A percentile compares a stretch with the other conserved stretches of the same genome.
Evolutionary conservation across 352 stramenopile species (phyloP).

Genomic region (Phytophthora hibernalis): DNA sequence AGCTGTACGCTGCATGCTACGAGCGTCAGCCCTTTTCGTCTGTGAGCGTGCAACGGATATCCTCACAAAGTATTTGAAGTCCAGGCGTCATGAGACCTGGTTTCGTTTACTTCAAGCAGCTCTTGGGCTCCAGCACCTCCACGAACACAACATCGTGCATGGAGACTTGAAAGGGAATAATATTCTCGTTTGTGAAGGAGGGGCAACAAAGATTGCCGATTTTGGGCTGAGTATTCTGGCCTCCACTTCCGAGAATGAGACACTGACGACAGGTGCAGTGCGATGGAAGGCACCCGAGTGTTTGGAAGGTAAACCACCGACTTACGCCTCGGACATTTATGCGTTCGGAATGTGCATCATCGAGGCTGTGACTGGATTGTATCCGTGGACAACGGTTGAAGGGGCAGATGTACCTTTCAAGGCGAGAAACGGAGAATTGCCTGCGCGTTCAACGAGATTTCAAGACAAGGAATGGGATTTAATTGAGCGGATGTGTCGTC

Average conservation of each 20-base stretch:
- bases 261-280: background rate
- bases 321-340: slow-evolving; percentile 10
- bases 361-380: background rate
- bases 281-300: slow-evolving; percentile 7
- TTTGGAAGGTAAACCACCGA: background rate
- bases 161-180: slow-evolving; percentile 10
- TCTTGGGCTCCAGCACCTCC: slow-evolving; percentile 1
- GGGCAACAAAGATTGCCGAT: slow-evolving; percentile 2
- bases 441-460: background rate
- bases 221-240: slow-evolving; percentile 10
- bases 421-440: background rate
- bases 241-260: background rate
- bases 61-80: background rate
- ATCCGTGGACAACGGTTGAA: no score
- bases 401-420: background rate
- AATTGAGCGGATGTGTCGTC: background rate
- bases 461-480: background rate
- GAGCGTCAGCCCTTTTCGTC: slow-evolving; percentile 5
- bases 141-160: slow-evolving; percentile 5
- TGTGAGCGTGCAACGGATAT: slow-evolving; percentile 3
- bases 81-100: background rate
- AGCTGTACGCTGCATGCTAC: slow-evolving; percentile 9
- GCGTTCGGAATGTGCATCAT: slow-evolving; percentile 10
- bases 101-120: background rate
- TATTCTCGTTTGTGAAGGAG: slow-evolving; percentile 7